Evolutionary conservation across 768 basidiomycete genomes (phyloP), one percentile per base, ranked within the genome.

Genomic region (Sistotremastrum niveocremeum): DNA sequence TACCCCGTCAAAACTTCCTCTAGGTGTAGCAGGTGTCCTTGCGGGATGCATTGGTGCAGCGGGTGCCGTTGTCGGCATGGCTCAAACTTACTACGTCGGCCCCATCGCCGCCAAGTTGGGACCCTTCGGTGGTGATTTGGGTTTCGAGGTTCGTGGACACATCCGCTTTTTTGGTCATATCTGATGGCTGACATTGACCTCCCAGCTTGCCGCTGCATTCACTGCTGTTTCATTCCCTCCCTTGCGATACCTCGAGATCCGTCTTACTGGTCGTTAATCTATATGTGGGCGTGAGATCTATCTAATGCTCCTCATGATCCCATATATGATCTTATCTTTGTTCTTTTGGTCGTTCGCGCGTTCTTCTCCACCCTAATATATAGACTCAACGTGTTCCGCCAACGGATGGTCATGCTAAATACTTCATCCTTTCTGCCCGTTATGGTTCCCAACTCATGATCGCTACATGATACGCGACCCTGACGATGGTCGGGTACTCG

Each of bases 61-160:
- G 0, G 71, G 72, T 1, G 73, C 73, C 0, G 67, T 76, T 1
- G 57, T 74, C 4, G 69, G 72, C 1, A 77, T 76, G 74, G 66
- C 73, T 6, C 65, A 72, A 48, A 62, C 60, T 5, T 73, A 73
- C 72, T 75, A 73, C 46, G 70, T 65, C 2, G 75, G 75, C 1
- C 74, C 73, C 0, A 53, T 75, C 3, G 75, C 64, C 3, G 55
- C 53, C 41, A 47, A 64, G 39, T 67, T 71, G 4, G 71, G 72
- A 8, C 57, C 58, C 39, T 66, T 56, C 37, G 73, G 74, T 32
- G 73, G 70, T 1, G 74, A 76, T 52, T 61, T 76, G 31, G 74
- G 74, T 33, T 75, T 76, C 46, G 74, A 76, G 62, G 69, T 72
- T 31, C 32, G 63, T 37, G 43, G 29, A 37, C 34, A 4, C 7